Percentiles rank a stretch among this genome's conserved stretches.
These are phyloP conservation scores for Aegilops umbellulata DNA, from an alignment of 176 grass and related monocot genomes.

Conservation along the genomic window DNA sequence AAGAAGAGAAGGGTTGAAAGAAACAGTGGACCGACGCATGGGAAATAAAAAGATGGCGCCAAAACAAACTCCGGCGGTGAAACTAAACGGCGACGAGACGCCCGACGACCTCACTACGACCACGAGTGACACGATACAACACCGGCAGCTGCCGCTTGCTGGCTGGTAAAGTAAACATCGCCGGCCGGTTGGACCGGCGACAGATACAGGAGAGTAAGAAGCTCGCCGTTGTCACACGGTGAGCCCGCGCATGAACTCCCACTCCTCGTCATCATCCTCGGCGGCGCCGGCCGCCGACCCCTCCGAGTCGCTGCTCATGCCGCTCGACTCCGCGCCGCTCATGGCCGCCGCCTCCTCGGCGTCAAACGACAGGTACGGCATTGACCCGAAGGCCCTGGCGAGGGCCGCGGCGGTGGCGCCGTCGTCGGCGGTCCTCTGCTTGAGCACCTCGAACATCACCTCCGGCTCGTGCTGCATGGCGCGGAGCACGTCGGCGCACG, in stretches of 20 bases:
- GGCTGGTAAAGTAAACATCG: no score
- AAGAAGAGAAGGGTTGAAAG: not conserved
- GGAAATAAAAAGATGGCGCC: conserved; percentile 39
- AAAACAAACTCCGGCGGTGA: conserved; percentile 38
- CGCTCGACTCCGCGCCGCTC: conserved; percentile 26
- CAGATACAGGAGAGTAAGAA: not conserved
- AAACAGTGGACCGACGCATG: conserved; percentile 57
- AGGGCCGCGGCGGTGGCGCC: conserved; percentile 32
- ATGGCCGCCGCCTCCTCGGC: not conserved
- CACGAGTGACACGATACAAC: conserved; percentile 52
- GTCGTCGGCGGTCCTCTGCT: conserved; percentile 49
- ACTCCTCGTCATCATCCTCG: conserved; percentile 73
- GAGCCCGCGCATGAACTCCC: conserved; percentile 88
- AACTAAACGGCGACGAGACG: conserved; percentile 47
- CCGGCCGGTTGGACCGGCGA: not conserved
- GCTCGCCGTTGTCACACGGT: conserved; percentile 56
- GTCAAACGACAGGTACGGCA: conserved; percentile 75
- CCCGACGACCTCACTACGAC: conserved; percentile 33
- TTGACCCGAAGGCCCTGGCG: conserved; percentile 58
- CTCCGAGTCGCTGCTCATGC: conserved; percentile 66
- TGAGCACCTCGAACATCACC: conserved; percentile 85
- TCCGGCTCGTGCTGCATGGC: conserved; percentile 95
- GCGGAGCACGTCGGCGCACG: conserved; percentile 85
- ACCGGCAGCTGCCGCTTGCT: no score
- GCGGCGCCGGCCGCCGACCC: conserved; percentile 43